Conservation (phyloP, 1,284 basidiomycete species). For the Spongispora temasekensis region DNA sequence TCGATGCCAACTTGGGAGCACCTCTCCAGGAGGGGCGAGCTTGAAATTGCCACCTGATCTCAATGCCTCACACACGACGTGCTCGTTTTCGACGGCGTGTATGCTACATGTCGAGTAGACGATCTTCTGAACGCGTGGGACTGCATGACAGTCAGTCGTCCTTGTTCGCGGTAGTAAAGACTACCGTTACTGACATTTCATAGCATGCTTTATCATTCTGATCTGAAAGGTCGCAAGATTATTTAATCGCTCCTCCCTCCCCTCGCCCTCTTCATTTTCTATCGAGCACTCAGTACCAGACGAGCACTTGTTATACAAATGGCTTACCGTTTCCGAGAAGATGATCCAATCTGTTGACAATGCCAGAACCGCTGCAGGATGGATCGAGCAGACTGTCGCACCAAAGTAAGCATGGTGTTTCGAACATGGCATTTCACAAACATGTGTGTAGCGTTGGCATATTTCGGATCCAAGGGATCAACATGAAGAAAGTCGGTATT, state of each 20-base stretch:
- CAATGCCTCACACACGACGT: slow-evolving; percentile 74
- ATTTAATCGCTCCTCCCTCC: slow-evolving; percentile 67
- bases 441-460: slow-evolving; percentile 79
- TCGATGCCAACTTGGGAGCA: slow-evolving; percentile 79
- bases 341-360: slow-evolving; percentile 88
- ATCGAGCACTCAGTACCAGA: slow-evolving; percentile 17
- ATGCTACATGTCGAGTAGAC: slow-evolving; percentile 98
- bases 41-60: slow-evolving; percentile 65
- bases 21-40: slow-evolving; percentile 64
- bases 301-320: background rate
- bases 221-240: slow-evolving; percentile 88
- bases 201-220: slow-evolving; percentile 93
- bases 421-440: slow-evolving; percentile 41
- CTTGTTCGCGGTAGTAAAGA: slow-evolving; percentile 9
- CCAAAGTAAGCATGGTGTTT: slow-evolving; percentile 4
- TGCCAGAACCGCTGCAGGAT: slow-evolving; percentile 91
- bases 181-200: slow-evolving; percentile 70
- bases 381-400: slow-evolving; percentile 85
- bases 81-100: slow-evolving; percentile 90
- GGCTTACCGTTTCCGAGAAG: slow-evolving; percentile 66
- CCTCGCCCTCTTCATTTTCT: slow-evolving; percentile 52
- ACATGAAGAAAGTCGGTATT: slow-evolving; percentile 80
- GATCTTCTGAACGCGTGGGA: slow-evolving; percentile 71
- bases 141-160: slow-evolving; percentile 35
- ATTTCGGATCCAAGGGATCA: slow-evolving; percentile 65